Base-by-base conservation (phyloP, 1,284 basidiomycete species). In the Malassezia slooffiae region DNA sequence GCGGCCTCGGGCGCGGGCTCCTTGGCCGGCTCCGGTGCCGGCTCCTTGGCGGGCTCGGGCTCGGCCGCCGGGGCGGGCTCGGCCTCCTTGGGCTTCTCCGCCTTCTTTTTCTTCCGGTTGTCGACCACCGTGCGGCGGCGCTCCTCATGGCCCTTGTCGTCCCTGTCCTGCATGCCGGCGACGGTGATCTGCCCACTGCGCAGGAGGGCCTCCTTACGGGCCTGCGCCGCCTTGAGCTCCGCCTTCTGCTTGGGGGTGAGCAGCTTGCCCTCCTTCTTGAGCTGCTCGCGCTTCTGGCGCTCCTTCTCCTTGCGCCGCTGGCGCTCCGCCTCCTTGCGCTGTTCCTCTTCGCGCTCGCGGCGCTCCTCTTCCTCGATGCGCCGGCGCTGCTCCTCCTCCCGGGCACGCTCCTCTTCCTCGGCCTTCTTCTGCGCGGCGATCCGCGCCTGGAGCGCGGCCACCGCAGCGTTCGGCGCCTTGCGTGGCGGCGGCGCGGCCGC, bases 171-270 rank as follows among this genome's bases (percentile, higher is more conserved):
- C 30, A 96, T 74, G 47, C 85, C 93, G 55, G 90, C 89, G 52
- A 97, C 82, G 59, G 83, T 81, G 44, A 87, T 83, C 38, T 64
- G 60, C 36, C 89, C 89, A 22, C 85, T 85, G 17, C 82, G 80
- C 38, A 97, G 76, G 46, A 97, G 77, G 3, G 91, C 91, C 71
- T 91, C 80, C 71, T 83, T 85, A 44, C 90, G 80, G 27, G 86
- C 79, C 70, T 96, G 90, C 7, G 89, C 90, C 48, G 82, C 83
- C 13, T 84, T 83, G 58, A 79, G 82, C 70, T 96, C 90, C 62
- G 87, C 85, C 73, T 90, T 95, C 71, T 97, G 90, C 72, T 93
- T 95, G 28, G 66, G 64, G 1, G 66, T 69, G 24, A 69, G 51
- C 13, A 66, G 57, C 54, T 67, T 67, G 46, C 66, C 66, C 50